Evolutionary conservation across 2,329 filamentous ascomycete genomes (phyloP).

Genomic region (Dactylellina cionopaga): DNA sequence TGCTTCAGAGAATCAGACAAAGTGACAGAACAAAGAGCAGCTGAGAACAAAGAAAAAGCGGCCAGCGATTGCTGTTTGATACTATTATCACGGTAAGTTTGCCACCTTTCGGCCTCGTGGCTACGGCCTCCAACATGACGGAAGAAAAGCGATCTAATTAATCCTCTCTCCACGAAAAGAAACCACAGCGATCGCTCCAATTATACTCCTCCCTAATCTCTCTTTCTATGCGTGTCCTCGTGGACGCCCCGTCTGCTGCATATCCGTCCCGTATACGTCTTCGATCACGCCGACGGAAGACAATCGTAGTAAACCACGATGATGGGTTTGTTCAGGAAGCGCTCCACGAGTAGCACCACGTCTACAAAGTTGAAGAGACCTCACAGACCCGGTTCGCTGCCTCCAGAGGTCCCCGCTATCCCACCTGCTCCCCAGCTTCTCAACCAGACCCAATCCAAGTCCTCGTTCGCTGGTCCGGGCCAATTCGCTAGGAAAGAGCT

Average conservation of each 20-base stretch:
- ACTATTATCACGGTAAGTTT: too few relatives aligned
- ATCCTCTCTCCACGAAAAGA: too few relatives aligned
- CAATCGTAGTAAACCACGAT: constrained; percentile 56
- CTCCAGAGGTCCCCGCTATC: constrained; percentile 41
- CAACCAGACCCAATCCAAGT: constrained; percentile 9
- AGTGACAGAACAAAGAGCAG: too few relatives aligned
- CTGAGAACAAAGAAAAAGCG: too few relatives aligned
- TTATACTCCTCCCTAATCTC: neutral
- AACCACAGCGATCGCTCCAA: too few relatives aligned
- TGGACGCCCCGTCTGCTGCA: constrained; percentile 57
- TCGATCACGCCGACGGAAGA: constrained; percentile 58
- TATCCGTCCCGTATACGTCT: constrained; percentile 53
- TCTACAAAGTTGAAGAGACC: constrained; percentile 50
- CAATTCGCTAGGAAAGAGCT: constrained; percentile 4
- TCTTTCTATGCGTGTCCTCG: constrained; percentile 51
- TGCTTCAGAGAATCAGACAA: too few relatives aligned
- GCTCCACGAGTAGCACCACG: constrained; percentile 46
- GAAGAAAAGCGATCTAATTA: too few relatives aligned
- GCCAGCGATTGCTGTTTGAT: too few relatives aligned
- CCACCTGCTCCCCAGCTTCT: constrained; percentile 36
- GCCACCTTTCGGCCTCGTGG: too few relatives aligned
- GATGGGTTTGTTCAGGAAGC: constrained; percentile 50
- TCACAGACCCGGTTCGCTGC: constrained; percentile 22
- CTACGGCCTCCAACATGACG: too few relatives aligned
- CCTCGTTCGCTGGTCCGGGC: constrained; percentile 19